These are phyloP conservation scores for Pochonia chlamydosporia DNA, from an alignment of 2,329 filamentous ascomycete genomes.

Conservation along the genomic window DNA sequence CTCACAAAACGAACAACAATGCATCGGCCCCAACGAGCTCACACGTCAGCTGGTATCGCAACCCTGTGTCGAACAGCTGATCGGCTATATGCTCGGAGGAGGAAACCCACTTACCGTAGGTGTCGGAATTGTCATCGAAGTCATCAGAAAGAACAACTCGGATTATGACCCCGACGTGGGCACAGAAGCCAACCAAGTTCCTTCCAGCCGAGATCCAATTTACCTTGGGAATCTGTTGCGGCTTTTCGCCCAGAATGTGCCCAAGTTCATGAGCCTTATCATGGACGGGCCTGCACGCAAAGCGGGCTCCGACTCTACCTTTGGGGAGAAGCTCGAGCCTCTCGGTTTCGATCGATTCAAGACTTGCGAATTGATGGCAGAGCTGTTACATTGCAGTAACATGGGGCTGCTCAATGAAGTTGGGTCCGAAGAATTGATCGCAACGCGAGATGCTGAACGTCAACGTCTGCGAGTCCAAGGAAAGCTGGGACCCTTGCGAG, in stretches of 20 bases:
- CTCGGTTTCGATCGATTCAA: conserved; percentile 97
- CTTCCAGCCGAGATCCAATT: conserved; percentile 85
- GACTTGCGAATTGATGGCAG: conserved; percentile 97
- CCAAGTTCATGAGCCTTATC: conserved; percentile 89
- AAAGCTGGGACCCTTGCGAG: conserved; percentile 47
- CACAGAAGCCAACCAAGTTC: conserved; percentile 69
- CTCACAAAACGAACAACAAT: conserved; percentile 96
- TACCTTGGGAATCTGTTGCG: conserved; percentile 88
- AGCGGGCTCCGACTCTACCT: conserved; percentile 75
- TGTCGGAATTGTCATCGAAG: conserved; percentile 95
- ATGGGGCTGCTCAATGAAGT: conserved; percentile 93
- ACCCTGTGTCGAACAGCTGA: conserved; percentile 75
- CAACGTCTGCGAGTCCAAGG: conserved; percentile 74
- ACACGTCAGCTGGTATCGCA: conserved; percentile 91
- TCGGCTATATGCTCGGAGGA: conserved; percentile 84
- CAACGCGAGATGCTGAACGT: conserved; percentile 71
- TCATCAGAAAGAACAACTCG: conserved; percentile 98
- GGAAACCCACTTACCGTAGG: conserved; percentile 94
- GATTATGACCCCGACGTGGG: conserved; percentile 95
- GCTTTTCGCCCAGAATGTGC: conserved; percentile 84
- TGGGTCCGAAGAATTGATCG: conserved; percentile 83
- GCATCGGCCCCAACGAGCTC: conserved; percentile 94
- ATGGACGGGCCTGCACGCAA: conserved; percentile 70
- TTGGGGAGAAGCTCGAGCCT: conserved; percentile 85
- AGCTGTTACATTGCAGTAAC: conserved; percentile 94